phyloP scores from a whole-genome alignment of 306 rosid species.

The Hylodesmum podocarpum region DNA sequence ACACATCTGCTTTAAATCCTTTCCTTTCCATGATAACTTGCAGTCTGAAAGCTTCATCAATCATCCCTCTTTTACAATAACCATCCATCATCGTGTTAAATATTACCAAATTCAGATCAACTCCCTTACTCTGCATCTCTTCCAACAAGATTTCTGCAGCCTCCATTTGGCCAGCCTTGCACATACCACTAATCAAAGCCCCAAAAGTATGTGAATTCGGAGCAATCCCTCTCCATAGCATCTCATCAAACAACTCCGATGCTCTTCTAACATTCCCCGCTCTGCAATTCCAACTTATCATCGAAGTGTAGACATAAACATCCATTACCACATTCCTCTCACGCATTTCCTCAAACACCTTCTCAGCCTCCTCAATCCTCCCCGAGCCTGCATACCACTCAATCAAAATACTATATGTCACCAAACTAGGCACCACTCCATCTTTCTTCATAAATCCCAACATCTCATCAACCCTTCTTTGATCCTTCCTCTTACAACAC shows the following conservation, averaged over 20 bases:
- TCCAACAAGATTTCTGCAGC: slow-evolving; percentile 64
- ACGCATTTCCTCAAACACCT: slow-evolving; percentile 60
- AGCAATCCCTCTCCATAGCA: slow-evolving; percentile 49
- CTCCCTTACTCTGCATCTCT: slow-evolving; percentile 68
- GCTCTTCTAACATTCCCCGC: slow-evolving; percentile 65
- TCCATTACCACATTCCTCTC: slow-evolving; percentile 56
- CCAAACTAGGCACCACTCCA: slow-evolving; percentile 43
- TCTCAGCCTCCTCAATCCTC: slow-evolving; percentile 54
- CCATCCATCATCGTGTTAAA: slow-evolving; percentile 73
- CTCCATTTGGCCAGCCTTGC: slow-evolving; percentile 73
- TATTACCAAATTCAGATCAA: slow-evolving; percentile 53
- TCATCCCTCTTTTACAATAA: slow-evolving; percentile 65
- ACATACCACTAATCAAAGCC: slow-evolving; percentile 61
- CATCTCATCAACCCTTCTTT: slow-evolving; percentile 46
- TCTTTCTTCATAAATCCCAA: slow-evolving; percentile 61
- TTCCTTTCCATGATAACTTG: slow-evolving; percentile 56
- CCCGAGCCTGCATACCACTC: slow-evolving; percentile 53
- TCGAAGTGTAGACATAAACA: slow-evolving; percentile 58
- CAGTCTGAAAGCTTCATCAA: slow-evolving; percentile 64
- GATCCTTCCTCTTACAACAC: slow-evolving; percentile 50
- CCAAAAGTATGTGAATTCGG: slow-evolving; percentile 66
- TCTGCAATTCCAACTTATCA: slow-evolving; percentile 68
- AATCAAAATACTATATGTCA: slow-evolving; percentile 57
- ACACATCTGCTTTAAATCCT: slow-evolving; percentile 58
- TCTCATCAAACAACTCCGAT: slow-evolving; percentile 66